Conservation (phyloP, 225 moss, liverwort and hornwort genomes). For the Antitrichia curtipendula region DNA sequence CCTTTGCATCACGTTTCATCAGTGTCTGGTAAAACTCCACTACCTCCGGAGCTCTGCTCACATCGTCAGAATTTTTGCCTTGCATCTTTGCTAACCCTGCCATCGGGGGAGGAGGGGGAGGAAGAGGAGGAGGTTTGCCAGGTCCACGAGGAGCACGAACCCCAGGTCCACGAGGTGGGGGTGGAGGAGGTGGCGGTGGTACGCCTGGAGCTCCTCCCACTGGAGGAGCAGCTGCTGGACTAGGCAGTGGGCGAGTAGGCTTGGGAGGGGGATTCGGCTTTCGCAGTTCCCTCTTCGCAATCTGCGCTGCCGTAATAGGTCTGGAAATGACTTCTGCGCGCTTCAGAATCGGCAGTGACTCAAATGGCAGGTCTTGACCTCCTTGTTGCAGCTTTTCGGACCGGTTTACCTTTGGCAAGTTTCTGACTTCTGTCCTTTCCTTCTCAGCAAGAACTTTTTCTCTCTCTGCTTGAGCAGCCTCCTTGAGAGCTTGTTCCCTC, state of each 20-base stretch:
- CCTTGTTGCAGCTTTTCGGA: background rate
- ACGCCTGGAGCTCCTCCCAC: conserved; percentile 6
- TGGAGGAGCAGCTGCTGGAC: background rate
- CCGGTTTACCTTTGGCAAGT: conserved; percentile 15
- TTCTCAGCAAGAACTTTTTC: conserved; percentile 52
- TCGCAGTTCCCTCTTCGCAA: conserved; percentile 54
- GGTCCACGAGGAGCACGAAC: background rate
- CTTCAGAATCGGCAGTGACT: background rate
- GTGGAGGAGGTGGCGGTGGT: conserved; percentile 14
- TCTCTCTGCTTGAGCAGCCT: conserved; percentile 53
- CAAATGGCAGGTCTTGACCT: background rate
- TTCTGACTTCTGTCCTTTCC: conserved; percentile 34
- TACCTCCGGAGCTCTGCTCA: conserved; percentile 72
- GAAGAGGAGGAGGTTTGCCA: conserved; percentile 16
- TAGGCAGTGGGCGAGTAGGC: conserved; percentile 3
- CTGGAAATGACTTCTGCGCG: conserved; percentile 12
- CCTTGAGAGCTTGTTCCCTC: conserved; percentile 60
- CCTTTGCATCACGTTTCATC: conserved; percentile 72
- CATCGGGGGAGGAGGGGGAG: conserved; percentile 27
- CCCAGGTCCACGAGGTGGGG: conserved; percentile 2
- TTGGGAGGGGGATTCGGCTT: conserved; percentile 68
- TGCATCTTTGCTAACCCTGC: conserved; percentile 14
- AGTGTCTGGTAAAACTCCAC: conserved; percentile 77
- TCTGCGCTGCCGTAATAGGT: conserved; percentile 35
- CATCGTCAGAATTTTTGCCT: conserved; percentile 15